A percentile compares a stretch with the other conserved stretches of the same genome.
Evolutionary conservation across 495 filamentous ascomycete species (phyloP).

Genomic region (Podospora pseudopauciseta): DNA sequence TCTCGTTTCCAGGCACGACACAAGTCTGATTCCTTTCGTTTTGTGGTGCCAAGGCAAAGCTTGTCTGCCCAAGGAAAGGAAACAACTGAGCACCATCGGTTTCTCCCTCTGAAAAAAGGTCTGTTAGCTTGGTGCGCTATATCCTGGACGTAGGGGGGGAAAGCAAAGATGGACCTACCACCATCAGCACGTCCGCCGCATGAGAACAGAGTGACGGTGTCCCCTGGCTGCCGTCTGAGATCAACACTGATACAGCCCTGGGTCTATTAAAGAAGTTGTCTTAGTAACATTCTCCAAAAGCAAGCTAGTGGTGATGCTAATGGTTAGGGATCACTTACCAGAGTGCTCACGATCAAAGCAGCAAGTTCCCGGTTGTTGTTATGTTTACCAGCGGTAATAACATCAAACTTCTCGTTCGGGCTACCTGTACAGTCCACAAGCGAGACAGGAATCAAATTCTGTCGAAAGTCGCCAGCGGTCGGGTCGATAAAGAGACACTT

Average conservation of each 20-base stretch:
- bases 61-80: conserved; percentile 40
- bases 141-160: not conserved
- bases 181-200: conserved; percentile 54
- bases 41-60: conserved; percentile 41
- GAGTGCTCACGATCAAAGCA: conserved; percentile 48
- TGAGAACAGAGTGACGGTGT: conserved; percentile 50
- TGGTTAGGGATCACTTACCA: conserved; percentile 26
- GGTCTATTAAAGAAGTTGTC: conserved; percentile 24
- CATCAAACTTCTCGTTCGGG: conserved; percentile 52
- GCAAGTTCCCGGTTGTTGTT: conserved; percentile 29
- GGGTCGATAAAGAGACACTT: conserved; percentile 53
- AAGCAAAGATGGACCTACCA: conserved; percentile 29
- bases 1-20: conserved; percentile 37
- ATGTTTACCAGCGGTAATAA: conserved; percentile 51
- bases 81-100: conserved; percentile 43
- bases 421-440: conserved; percentile 44
- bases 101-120: conserved; percentile 32
- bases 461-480: conserved; percentile 52
- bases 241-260: conserved; percentile 54
- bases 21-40: conserved; percentile 41
- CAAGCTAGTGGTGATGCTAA: no score
- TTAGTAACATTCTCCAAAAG: not conserved
- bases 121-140: conserved; percentile 12
- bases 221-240: conserved; percentile 38
- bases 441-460: conserved; percentile 52